Conservation (phyloP, 306 rosid genomes). For the Citrullus mucosospermus region DNA sequence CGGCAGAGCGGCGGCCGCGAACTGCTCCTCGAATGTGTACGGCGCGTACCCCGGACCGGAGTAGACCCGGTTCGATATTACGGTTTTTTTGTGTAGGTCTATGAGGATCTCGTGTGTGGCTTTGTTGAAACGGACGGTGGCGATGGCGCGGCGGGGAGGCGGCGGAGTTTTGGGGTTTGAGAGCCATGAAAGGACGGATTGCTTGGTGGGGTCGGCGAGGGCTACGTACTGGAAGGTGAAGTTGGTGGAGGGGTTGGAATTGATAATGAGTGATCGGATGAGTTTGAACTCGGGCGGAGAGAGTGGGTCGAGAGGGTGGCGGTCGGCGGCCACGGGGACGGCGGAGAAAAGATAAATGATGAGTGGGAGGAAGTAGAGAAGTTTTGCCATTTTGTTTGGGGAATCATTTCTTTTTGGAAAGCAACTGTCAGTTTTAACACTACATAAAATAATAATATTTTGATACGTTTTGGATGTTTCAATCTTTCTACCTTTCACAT, state of each 20-base stretch:
- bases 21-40: conserved; percentile 16
- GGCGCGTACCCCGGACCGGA: conserved; percentile 34
- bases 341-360: background rate
- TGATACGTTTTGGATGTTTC: no score
- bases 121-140: conserved; percentile 22
- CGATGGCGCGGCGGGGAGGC: conserved; percentile 37
- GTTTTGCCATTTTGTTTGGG: background rate
- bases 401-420: no score
- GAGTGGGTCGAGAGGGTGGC: conserved; percentile 42
- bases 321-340: background rate
- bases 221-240: conserved; percentile 39
- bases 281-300: conserved; percentile 18
- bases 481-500: no score
- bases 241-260: conserved; percentile 5
- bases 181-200: conserved; percentile 28
- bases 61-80: conserved; percentile 17
- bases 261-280: conserved; percentile 18
- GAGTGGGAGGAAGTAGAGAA: background rate
- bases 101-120: conserved; percentile 28
- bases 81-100: conserved; percentile 15
- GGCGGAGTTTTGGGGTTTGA: conserved; percentile 3
- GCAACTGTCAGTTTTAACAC: no score
- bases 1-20: conserved; percentile 10
- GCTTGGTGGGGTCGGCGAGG: conserved; percentile 42
- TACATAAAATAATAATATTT: no score